Evolutionary conservation across 495 filamentous ascomycete species (phyloP).

Genomic region (Neurospora tetrasperma): DNA sequence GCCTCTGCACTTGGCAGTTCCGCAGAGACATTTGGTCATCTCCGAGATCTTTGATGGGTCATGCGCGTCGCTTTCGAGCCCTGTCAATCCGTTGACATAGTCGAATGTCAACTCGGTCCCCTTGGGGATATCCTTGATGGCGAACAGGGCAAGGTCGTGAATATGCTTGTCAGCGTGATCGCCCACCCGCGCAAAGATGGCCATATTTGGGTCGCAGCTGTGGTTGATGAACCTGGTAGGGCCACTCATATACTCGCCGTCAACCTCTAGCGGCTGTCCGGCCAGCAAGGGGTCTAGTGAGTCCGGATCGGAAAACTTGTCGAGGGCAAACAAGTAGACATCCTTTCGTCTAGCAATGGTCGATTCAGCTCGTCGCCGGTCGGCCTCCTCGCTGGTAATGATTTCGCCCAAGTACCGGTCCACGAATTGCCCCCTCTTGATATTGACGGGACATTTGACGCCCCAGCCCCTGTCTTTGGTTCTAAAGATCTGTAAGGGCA

Average conservation of each 20-base stretch:
- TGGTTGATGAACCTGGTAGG: slow-evolving; percentile 68
- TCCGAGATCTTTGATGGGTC: slow-evolving; percentile 35
- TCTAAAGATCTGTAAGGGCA: slow-evolving; percentile 74
- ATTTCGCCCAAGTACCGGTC: slow-evolving; percentile 86
- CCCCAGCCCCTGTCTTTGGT: slow-evolving; percentile 75
- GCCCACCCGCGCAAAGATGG: slow-evolving; percentile 71
- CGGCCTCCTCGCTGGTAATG: slow-evolving; percentile 60
- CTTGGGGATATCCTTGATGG: slow-evolving; percentile 54
- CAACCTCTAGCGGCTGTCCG: slow-evolving; percentile 38
- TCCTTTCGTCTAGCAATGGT: slow-evolving; percentile 38
- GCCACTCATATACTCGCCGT: slow-evolving; percentile 45
- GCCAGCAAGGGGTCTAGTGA: slow-evolving; percentile 32
- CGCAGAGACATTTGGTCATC: slow-evolving; percentile 57
- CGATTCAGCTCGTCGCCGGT: slow-evolving; percentile 47
- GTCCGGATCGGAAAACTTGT: slow-evolving; percentile 56
- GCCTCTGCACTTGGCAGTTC: slow-evolving; percentile 52
- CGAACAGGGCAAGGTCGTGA: slow-evolving; percentile 85
- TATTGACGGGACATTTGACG: slow-evolving; percentile 54
- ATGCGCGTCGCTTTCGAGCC: slow-evolving; percentile 37
- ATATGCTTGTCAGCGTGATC: slow-evolving; percentile 64
- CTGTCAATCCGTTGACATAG: slow-evolving; percentile 53
- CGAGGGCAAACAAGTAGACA: slow-evolving; percentile 75
- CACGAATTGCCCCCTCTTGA: slow-evolving; percentile 74
- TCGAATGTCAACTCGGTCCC: slow-evolving; percentile 79
- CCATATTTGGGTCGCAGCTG: slow-evolving; percentile 62